Base-by-base conservation (phyloP, 306 rosid genomes). In the Sindora glabra region DNA sequence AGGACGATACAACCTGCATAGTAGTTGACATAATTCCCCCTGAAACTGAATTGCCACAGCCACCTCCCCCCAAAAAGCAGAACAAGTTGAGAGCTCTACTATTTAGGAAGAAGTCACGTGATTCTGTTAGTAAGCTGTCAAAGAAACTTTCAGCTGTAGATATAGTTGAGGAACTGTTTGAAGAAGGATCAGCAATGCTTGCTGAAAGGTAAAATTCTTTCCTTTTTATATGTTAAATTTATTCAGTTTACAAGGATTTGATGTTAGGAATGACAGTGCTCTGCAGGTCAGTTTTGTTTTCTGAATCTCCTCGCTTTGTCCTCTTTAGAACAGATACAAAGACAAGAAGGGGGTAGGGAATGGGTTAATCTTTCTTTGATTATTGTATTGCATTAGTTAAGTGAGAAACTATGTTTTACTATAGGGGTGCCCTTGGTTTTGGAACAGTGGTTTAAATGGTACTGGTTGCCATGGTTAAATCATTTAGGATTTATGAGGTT, bases 121-220 rank as follows among this genome's bases (percentile, higher is more conserved):
- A 65, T 60, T 76, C 89, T 26, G 81, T 70, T 29, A 74, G 66
- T 25, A 87, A 92, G 62, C 72, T 87, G 38, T 74, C 96, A 8
- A 88, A 88, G 79, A 91, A 82, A 75, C 86, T 91, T 44, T 88
- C 95, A 17, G 83, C 98, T 62, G 72, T 83, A 48, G 85, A 83
- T 55, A 74, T 85, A 37, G 96, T 91, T 53, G 98, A 91, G 68
- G 98, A 91, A 65, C 68, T 91, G 29, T 91, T 91, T 32, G 98
- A 91, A 82, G 98, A 91, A 69, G 96, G 98, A 62, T 91, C 98
- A 1, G 98, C 98, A 6, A 85, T 91, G 98, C 95, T 91, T 64
- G 98, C 98, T 51, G 98, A 91, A 79, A 88, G 98, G 98, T 91
- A 34, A 57, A n/a, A 65, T 22, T 41, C 40, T 3, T 50, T 72